Base-by-base conservation (phyloP, 305 asterid genomes). In the Rubia tinctorum region DNA sequence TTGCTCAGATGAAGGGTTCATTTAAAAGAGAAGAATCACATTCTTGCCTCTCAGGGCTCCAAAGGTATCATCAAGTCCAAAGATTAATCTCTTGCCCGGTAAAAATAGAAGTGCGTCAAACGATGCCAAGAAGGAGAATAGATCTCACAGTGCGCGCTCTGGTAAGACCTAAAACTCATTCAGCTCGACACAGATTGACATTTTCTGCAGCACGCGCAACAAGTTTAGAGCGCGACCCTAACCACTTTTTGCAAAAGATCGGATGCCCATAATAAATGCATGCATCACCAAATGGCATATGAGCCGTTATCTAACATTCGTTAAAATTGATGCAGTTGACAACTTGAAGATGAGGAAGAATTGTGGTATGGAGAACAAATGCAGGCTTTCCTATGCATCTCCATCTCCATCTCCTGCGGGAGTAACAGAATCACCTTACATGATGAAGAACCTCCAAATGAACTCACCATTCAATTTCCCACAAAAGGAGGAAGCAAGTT, bases 41-140 rank as follows among this genome's bases (percentile, higher is more conserved):
- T 69, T 37, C 22, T 71, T 62, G 63, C 66, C 77, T 45, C 78
- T 69, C 51, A 88, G 77, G 82, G 83, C 80, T 74, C 81, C 84
- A 7, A 84, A 73, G 72, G 72, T 63, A 3, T 58, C 63, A 51
- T 67, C 79, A 8, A 44, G 77, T n/a, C 23, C 66, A 65, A 66
- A 39, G 22, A 71, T 7, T 39, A 71, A 65, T 66, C 34, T 49
- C 10, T 69, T 71, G n/a, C 39, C 79, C 30, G 82, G 82, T 71
- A 75, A 71, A 34, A 44, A 47, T 53, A 79, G 27, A 68, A 73
- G 45, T 37, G 68, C 73, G 45, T 42, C 80, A 7, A 34, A 55
- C 47, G 74, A 71, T 59, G 71, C 55, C 58, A 75, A 74, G 40
- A 73, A 68, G 30, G 70, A 71, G 43, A 78, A 59, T 4, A 79